Conservation (phyloP, 192 early-diverging fungal species). For the Linderina pennispora region DNA sequence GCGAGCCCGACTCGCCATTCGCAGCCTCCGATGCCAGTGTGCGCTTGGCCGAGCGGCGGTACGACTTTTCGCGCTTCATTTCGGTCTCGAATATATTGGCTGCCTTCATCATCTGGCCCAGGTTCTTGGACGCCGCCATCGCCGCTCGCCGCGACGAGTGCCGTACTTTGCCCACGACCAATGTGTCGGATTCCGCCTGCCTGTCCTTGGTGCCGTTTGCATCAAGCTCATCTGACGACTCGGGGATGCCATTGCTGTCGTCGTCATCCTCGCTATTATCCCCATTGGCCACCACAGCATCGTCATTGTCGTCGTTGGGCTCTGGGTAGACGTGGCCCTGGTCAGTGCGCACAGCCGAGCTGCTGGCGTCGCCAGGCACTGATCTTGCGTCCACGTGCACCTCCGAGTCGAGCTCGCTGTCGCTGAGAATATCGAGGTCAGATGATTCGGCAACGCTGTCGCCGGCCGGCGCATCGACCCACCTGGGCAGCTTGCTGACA, state of each 20-base stretch:
- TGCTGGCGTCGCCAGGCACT: background rate
- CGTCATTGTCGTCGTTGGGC: background rate
- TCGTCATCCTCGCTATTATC: constrained; percentile 5
- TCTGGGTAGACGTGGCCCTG: constrained; percentile 3
- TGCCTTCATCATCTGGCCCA: constrained; percentile 48
- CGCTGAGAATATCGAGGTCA: constrained; percentile 37
- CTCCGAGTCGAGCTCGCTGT: constrained; percentile 25
- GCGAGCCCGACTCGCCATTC: background rate
- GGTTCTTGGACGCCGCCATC: constrained; percentile 38
- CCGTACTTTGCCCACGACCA: constrained; percentile 18
- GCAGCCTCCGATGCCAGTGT: background rate
- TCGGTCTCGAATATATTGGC: constrained; percentile 51
- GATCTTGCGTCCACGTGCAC: too few species aligned
- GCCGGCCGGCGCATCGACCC: constrained; percentile 32
- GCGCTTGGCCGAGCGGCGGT: background rate
- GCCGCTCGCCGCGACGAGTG: constrained; percentile 47
- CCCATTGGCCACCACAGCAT: background rate
- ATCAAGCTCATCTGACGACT: constrained; percentile 15
- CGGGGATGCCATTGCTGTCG: constrained; percentile 19
- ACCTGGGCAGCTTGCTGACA: constrained; percentile 26
- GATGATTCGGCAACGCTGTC: constrained; percentile 32
- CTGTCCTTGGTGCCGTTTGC: too few species aligned
- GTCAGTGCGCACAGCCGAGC: constrained; percentile 1
- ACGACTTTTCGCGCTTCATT: constrained; percentile 46
- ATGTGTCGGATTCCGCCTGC: too few species aligned